Base-by-base conservation (phyloP, 1,139 yeast species). In the Scheffersomyces titani region DNA sequence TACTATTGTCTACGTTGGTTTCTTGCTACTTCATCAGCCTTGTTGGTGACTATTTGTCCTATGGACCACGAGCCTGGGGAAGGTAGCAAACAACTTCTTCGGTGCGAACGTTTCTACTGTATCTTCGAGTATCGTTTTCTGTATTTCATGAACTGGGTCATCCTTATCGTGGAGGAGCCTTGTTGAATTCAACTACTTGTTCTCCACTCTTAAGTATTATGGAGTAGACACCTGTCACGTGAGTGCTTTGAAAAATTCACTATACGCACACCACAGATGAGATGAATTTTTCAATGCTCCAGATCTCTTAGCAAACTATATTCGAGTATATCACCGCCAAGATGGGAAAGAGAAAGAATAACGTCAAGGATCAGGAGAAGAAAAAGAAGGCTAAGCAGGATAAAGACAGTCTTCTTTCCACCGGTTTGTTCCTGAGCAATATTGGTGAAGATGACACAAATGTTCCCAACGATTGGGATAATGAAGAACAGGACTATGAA, bases 401-500 rank as follows among this genome's bases (percentile, higher is more conserved):
- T 20, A 73, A 72, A 54, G 92, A 88, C 56, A 68, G 72, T 1
- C 68, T 66, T 52, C 76, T 88, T 47, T 71, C 75, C 5, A 63
- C 76, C 20, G 88, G 89, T 0, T 64, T 82, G 9, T 82, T 84
- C 60, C 66, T 65, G 48, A 62, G 68, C 48, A 65, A 58, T 18
- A 53, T 56, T 44, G 55, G 55, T n/a, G 61, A 57, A 18, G 59
- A 18, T 59, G 58, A 18, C 58, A 52, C 19, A 56, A 57, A 40
- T 36, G 47, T 16, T 20, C 44, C n/a, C 5, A 57, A 62, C 22
- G 74, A 74, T 59, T 77, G 81, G 81, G 90, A 86, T n/a, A 80
- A 85, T 60, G 84, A 82, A 61, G 92, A 88, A 65, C 90, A 86
- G 68, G 89, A 84, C 56, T 89, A 89, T 65, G 94, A 89, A 68